Evolutionary conservation across 139 green algal species (phyloP).

Genomic region (Tetraselmis striata): DNA sequence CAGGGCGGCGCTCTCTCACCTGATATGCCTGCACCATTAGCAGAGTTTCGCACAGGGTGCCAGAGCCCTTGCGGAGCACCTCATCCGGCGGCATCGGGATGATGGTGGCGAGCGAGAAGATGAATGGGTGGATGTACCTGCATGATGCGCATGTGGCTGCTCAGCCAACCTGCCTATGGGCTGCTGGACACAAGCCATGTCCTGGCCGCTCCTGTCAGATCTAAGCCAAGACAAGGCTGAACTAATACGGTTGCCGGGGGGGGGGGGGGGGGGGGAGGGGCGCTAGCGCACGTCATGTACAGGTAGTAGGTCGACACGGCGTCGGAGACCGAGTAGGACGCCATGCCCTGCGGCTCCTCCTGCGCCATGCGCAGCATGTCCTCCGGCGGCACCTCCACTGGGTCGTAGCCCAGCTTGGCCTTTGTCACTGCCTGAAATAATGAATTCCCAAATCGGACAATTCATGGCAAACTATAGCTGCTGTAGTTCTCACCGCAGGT

Average conservation of each 20-base stretch:
- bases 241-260: too few species aligned
- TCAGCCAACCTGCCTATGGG: too few species aligned
- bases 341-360: slow-evolving; percentile 79
- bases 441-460: too few species aligned
- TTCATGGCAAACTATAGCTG: too few species aligned
- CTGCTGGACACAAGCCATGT: too few species aligned
- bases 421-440: slow-evolving; percentile 95
- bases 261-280: too few species aligned
- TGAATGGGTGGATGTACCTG: slow-evolving; percentile 98
- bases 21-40: slow-evolving; percentile 78
- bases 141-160: too few species aligned
- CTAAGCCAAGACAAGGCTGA: too few species aligned
- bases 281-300: slow-evolving; percentile 98
- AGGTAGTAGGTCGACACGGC: slow-evolving; percentile 96
- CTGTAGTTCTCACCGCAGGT: too few species aligned
- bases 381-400: slow-evolving; percentile 92
- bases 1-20: too few species aligned
- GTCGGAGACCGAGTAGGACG: slow-evolving; percentile 94
- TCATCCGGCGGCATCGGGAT: slow-evolving; percentile 97
- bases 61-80: slow-evolving; percentile 89
- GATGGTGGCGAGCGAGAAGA: slow-evolving; percentile 96
- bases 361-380: slow-evolving; percentile 84
- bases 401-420: slow-evolving; percentile 94
- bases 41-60: slow-evolving; percentile 96
- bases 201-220: too few species aligned